A percentile compares a stretch with the other conserved stretches of the same genome.
Evolutionary conservation across 176 grass and related monocot genomes (phyloP).

Genomic region (Hsuehochloa calcarea): DNA sequence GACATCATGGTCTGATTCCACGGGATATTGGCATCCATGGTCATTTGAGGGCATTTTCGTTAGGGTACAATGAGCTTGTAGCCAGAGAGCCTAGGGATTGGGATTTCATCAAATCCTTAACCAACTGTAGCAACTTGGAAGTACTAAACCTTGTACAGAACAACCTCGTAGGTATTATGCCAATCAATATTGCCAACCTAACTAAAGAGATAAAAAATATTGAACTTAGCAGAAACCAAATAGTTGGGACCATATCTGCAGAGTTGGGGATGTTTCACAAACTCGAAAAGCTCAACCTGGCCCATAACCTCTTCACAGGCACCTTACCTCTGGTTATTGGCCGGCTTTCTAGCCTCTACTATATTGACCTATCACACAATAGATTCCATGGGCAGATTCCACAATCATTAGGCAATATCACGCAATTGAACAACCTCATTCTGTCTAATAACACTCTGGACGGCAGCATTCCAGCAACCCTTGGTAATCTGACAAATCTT

Average conservation of each 20-base stretch:
- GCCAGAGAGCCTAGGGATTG: neutral
- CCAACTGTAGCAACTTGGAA: constrained; percentile 1
- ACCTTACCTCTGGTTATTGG: neutral
- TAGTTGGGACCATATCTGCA: neutral
- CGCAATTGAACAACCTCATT: no score
- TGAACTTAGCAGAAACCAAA: neutral
- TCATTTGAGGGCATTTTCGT: neutral
- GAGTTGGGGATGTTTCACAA: neutral
- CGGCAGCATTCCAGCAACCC: no score
- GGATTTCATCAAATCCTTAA: neutral
- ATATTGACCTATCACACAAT: neutral
- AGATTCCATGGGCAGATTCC: neutral
- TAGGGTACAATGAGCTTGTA: neutral
- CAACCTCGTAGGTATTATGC: constrained; percentile 10
- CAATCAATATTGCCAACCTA: neutral
- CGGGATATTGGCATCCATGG: neutral
- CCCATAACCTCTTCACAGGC: neutral
- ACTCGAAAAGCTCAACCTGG: neutral
- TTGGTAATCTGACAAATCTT: neutral
- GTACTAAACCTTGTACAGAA: neutral
- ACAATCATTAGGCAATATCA: no score
- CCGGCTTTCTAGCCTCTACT: neutral
- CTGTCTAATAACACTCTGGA: no score
- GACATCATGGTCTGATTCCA: neutral
- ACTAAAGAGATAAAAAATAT: neutral